phyloP scores from a whole-genome alignment of 768 basidiomycete genomes.

The Termitomyces titanicus region DNA sequence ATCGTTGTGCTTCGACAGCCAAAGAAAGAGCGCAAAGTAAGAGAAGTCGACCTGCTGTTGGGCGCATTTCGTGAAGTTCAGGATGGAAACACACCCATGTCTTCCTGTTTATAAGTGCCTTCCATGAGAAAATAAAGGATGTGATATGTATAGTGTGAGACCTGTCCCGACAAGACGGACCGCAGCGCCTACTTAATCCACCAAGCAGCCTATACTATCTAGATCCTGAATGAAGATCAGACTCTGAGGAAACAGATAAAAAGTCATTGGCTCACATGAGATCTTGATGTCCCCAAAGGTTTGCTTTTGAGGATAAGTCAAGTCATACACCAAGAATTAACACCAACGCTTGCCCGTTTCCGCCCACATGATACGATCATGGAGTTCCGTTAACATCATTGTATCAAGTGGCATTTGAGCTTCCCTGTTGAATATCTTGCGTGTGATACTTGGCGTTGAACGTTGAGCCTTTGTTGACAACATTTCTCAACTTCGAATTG shows the following conservation, averaged over 20 bases:
- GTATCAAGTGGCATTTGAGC: not conserved
- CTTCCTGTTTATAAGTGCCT: conserved; percentile 5
- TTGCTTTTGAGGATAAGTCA: not conserved
- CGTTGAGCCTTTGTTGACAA: not conserved
- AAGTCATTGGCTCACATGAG: not conserved
- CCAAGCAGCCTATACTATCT: too few relatives aligned
- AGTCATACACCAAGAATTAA: too few relatives aligned
- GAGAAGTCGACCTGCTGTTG: not conserved
- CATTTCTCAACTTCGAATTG: not conserved
- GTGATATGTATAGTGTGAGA: not conserved
- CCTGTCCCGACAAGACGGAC: not conserved
- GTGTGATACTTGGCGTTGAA: not conserved
- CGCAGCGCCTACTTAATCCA: not conserved
- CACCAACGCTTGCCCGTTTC: not conserved
- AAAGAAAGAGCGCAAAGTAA: conserved; percentile 9
- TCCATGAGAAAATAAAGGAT: conserved; percentile 6
- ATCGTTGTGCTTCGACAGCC: conserved; percentile 19
- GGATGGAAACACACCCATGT: not conserved
- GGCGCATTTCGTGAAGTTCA: conserved; percentile 5
- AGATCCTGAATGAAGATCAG: not conserved
- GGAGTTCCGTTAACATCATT: not conserved
- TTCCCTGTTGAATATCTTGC: not conserved
- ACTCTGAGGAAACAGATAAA: not conserved
- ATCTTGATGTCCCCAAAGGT: not conserved
- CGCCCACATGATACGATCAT: not conserved